Evolutionary conservation across 2,329 filamentous ascomycete genomes (phyloP), one percentile per base, ranked within the genome.

Genomic region (Alternaria gaisen): DNA sequence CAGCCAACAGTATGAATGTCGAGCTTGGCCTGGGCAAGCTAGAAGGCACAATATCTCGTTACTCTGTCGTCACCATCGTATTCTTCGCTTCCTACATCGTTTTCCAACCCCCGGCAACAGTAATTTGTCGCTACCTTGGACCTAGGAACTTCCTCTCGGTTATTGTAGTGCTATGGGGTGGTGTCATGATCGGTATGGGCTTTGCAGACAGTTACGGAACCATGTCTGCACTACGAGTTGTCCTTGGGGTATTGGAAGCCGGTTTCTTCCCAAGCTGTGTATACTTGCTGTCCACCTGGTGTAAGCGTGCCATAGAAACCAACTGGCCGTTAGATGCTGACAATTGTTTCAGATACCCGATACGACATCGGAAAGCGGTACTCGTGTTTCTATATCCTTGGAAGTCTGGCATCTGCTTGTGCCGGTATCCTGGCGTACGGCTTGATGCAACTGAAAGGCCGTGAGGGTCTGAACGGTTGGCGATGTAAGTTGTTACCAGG

Each of bases 301-400:
- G 61, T 66, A 57, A 28, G 58, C 34, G n/a, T 6, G 3, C 14
- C 4, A 30, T 3, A 9, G 16, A 20, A 1, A 14, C n/a, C 16
- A 11, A 14, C 11, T 7, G 14, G 10, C 18, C 20, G 5, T 4
- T 10, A 20, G 7, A 28, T 18, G 34, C 44, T 62, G 50, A 64
- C 11, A n/a, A 3, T 12, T 18, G n/a, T 5, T 34, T n/a, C 28
- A 65, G 63, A 83, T 56, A 75, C 78, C 9, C 75, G 81, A 83
- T 90, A 87, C 67, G 89, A 92, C 77, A 83, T 92, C 18, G 89
- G 90, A 52, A 90, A 89, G 74, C 83, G 90, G 51, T 91, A 90
- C 71, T 87, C 88, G 0, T 75, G 85, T 24, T 92, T 92, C 70
- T 92, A 91, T 73, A 83, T 92, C 16, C 82, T 91, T 5, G 89